phyloP scores from a whole-genome alignment of 148 eudicot genomes.

The Gaultheria prostrata region DNA sequence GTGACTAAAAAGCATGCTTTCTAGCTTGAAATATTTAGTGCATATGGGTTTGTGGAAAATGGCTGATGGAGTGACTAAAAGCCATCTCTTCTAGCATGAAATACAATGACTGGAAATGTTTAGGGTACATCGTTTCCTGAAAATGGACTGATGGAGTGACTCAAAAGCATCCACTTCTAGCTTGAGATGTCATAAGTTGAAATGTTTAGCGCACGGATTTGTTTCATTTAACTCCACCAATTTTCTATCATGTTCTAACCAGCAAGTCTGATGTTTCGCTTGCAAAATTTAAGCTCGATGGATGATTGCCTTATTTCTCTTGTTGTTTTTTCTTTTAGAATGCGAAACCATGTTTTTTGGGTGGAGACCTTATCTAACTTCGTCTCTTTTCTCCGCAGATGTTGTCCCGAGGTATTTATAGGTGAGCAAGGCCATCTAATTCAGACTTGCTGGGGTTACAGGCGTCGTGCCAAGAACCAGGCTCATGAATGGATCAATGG shows the following conservation, averaged over 20 bases:
- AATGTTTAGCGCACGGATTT: background rate
- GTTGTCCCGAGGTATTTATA: constrained; percentile 87
- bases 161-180: background rate
- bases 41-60: background rate
- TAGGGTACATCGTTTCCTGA: background rate
- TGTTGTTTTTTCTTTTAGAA: background rate
- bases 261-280: constrained; percentile 1
- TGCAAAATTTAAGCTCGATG: background rate
- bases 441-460: constrained; percentile 59
- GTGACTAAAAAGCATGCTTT: background rate
- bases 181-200: background rate
- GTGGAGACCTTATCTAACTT: background rate
- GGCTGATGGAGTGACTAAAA: too few relatives aligned
- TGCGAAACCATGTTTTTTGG: background rate
- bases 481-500: constrained; percentile 66
- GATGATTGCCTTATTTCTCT: background rate
- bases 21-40: background rate
- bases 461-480: constrained; percentile 47
- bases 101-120: background rate
- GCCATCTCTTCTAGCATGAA: background rate
- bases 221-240: background rate
- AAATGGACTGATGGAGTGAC: background rate
- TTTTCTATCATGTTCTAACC: background rate
- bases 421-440: constrained; percentile 83
- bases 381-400: constrained; percentile 39